Evolutionary conservation across 495 filamentous ascomycete species (phyloP), one percentile per base, ranked within the genome.

Genomic region (Amphirosellinia nigrospora): DNA sequence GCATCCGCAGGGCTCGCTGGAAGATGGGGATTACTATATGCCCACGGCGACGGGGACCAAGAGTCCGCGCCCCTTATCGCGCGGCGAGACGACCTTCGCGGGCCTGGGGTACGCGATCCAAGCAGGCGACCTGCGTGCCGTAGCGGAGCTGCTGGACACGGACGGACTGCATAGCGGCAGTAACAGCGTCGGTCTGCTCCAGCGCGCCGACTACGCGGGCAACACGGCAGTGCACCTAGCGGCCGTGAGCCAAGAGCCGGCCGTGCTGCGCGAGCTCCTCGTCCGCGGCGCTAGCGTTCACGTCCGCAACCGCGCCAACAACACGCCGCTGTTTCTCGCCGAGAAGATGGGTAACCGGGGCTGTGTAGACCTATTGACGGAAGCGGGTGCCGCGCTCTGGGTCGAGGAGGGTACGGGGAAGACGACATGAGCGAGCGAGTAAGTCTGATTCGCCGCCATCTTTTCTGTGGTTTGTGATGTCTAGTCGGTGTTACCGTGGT

Each of bases 271-370:
- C 41, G 89, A 90, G 71, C 85, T 97, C 61, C 86, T 98, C 10
- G 83, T 80, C 26, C 86, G 92, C 32, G 94, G 94, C 3, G 95
- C 92, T 1, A 94, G 91, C 43, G 95, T 98, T 16, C 94, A 97
- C 79, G 80, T 93, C 26, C 88, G 95, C 50, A 97, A 97, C 79
- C 85, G 88, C 23, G 89, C 88, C 30, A 90, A 92, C 66, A 90
- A 92, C 74, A 97, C 94, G 56, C 93, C 95, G 43, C 82, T 97
- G 59, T 94, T 91, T 78, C 82, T 95, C 38, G 93, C 93, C 7
- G 88, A 89, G 71, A 86, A 82, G 73, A 77, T 79, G 64, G 81
- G 83, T 2, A 83, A 81, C 50, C 79, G 80, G 1, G 89, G 89
- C 65, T 87, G 91, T 74, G 90, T 92, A 6, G 71, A 79, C 46